Evolutionary conservation across 306 rosid genomes (phyloP).

Genomic region (Malus domestica): DNA sequence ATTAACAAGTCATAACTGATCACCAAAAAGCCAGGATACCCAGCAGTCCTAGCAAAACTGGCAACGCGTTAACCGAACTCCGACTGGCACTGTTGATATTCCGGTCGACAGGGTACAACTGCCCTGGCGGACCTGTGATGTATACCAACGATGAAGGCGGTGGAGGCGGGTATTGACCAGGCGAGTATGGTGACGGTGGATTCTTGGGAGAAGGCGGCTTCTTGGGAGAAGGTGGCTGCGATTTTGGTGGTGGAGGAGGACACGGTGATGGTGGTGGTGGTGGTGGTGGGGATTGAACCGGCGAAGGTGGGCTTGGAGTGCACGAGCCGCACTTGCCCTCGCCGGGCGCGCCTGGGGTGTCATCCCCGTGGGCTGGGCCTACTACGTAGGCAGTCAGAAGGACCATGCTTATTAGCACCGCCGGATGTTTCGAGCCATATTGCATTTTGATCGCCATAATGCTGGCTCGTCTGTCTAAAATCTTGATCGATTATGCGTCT

Average conservation of each 20-base stretch:
- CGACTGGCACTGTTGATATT: slow-evolving; percentile 8
- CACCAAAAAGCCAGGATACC: slow-evolving; percentile 15
- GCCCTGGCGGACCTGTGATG: slow-evolving; percentile 43
- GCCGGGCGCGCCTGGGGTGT: neutral
- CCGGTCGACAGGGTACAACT: slow-evolving; percentile 27
- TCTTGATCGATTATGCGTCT: neutral
- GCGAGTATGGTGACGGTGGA: slow-evolving; percentile 29
- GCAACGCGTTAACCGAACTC: neutral
- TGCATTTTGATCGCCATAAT: slow-evolving; percentile 8
- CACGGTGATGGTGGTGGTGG: neutral
- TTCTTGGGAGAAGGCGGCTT: slow-evolving; percentile 20
- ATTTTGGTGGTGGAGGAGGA: slow-evolving; percentile 6
- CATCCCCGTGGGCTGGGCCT: neutral
- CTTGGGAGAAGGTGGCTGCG: slow-evolving; percentile 12
- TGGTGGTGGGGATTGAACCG: neutral
- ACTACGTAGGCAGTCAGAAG: neutral
- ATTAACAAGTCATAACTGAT: neutral
- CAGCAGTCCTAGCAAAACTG: slow-evolving; percentile 17
- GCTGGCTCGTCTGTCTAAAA: neutral
- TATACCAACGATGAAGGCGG: slow-evolving; percentile 23
- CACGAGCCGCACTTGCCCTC: slow-evolving; percentile 24
- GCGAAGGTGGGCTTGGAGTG: slow-evolving; percentile 11
- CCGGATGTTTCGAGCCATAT: slow-evolving; percentile 13
- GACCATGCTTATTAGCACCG: neutral
- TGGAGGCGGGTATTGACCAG: slow-evolving; percentile 2